phyloP scores from a whole-genome alignment of 805 yeast genomes.

The Debaryomyces castellii region DNA sequence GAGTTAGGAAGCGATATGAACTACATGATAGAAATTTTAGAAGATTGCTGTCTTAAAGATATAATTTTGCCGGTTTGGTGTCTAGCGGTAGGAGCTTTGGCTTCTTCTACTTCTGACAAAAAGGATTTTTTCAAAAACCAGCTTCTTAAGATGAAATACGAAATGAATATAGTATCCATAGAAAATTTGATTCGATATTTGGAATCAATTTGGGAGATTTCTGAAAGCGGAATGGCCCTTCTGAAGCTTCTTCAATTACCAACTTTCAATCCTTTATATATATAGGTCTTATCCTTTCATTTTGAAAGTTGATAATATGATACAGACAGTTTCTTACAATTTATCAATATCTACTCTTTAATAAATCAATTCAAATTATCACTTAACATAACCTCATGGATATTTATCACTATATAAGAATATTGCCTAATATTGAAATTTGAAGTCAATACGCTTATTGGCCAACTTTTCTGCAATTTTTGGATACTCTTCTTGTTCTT shows the following conservation, averaged over 20 bases:
- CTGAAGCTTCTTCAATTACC: neutral
- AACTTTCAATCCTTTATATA: neutral
- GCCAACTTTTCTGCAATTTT: constrained; percentile 51
- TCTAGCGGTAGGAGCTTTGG: neutral
- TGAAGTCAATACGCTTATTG: constrained; percentile 54
- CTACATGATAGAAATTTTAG: neutral
- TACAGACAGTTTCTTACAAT: no score
- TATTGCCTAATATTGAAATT: constrained; percentile 20
- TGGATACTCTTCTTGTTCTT: constrained; percentile 51
- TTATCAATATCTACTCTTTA: no score
- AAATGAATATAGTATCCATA: neutral
- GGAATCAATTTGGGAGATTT: neutral
- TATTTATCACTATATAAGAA: no score
- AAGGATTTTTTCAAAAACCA: neutral
- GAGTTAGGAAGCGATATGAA: neutral
- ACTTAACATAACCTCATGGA: neutral
- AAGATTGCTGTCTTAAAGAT: neutral
- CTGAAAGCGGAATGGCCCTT: neutral
- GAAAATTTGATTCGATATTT: neutral
- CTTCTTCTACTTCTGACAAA: neutral
- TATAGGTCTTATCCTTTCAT: neutral
- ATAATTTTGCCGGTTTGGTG: neutral
- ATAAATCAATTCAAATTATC: no score
- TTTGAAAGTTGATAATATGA: no score
- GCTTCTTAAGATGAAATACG: neutral